These are phyloP conservation scores for Xanthoconium purpureum DNA, from an alignment of 768 basidiomycete genomes.

Conservation along the genomic window DNA sequence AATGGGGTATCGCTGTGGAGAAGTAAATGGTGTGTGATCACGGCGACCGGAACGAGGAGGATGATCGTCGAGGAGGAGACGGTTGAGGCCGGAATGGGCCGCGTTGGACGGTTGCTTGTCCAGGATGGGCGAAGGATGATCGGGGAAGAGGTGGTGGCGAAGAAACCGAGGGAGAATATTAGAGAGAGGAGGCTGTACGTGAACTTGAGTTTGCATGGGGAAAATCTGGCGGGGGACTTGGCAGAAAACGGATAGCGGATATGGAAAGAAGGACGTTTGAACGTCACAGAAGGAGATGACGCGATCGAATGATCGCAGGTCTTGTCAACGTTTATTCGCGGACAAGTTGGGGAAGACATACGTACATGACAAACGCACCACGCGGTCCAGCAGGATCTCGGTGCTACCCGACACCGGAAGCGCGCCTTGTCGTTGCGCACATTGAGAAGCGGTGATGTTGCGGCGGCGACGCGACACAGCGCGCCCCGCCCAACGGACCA, in stretches of 20 bases:
- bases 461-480: not conserved
- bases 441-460: not conserved
- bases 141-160: constrained; percentile 19
- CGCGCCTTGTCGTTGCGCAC: no score
- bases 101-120: constrained; percentile 34
- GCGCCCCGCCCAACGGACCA: not conserved
- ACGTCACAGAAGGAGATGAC: constrained; percentile 20
- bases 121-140: constrained; percentile 31
- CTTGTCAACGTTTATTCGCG: constrained; percentile 31
- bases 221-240: constrained; percentile 13
- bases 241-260: constrained; percentile 14
- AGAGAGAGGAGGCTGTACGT: constrained; percentile 24
- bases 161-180: constrained; percentile 13
- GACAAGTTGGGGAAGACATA: constrained; percentile 19
- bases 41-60: constrained; percentile 31
- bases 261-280: constrained; percentile 18
- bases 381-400: constrained; percentile 9
- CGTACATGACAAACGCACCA: constrained; percentile 24
- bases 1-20: constrained; percentile 13
- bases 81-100: constrained; percentile 35
- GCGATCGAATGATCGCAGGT: constrained; percentile 22
- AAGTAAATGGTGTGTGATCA: constrained; percentile 27
- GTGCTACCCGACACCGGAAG: not conserved
- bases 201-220: constrained; percentile 28
- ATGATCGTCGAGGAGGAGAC: constrained; percentile 31